Evolutionary conservation across 352 stramenopile species (phyloP).

Genomic region (Phytophthora cryptogea): DNA sequence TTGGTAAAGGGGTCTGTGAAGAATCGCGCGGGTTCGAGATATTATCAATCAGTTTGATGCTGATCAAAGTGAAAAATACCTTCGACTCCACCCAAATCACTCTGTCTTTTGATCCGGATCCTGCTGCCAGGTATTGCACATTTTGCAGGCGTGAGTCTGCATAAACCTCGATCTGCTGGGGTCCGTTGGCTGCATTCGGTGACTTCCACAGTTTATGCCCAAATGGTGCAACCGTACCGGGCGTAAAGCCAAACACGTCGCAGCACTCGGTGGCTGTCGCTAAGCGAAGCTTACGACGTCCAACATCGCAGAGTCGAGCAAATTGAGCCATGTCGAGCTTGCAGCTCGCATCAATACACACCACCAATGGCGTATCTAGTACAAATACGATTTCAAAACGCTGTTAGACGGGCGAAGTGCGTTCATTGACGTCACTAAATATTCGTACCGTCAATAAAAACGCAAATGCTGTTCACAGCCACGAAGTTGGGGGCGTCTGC

Average conservation of each 20-base stretch:
- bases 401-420: constrained; percentile 1
- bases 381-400: not conserved
- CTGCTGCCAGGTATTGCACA: constrained; percentile 41
- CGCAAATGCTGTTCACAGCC: constrained; percentile 71
- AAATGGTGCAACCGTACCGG: constrained; percentile 69
- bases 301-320: constrained; percentile 46
- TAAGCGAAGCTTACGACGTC: constrained; percentile 69
- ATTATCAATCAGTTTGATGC: constrained; percentile 33
- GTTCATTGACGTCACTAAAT: not conserved
- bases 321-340: constrained; percentile 62
- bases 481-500: constrained; percentile 13
- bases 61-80: constrained; percentile 49
- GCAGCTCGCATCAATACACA: constrained; percentile 53
- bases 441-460: constrained; percentile 56
- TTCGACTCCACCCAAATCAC: constrained; percentile 49
- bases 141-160: constrained; percentile 39
- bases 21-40: constrained; percentile 27
- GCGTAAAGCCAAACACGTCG: constrained; percentile 60
- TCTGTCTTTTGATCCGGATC: constrained; percentile 48
- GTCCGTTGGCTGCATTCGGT: not conserved
- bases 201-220: constrained; percentile 31
- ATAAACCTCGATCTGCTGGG: constrained; percentile 36
- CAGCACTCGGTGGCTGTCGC: constrained; percentile 60
- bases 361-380: constrained; percentile 50
- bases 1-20: not conserved